Evolutionary conservation across 2,329 filamentous ascomycete species (phyloP).

Genomic region (Parastagonospora nodorum): DNA sequence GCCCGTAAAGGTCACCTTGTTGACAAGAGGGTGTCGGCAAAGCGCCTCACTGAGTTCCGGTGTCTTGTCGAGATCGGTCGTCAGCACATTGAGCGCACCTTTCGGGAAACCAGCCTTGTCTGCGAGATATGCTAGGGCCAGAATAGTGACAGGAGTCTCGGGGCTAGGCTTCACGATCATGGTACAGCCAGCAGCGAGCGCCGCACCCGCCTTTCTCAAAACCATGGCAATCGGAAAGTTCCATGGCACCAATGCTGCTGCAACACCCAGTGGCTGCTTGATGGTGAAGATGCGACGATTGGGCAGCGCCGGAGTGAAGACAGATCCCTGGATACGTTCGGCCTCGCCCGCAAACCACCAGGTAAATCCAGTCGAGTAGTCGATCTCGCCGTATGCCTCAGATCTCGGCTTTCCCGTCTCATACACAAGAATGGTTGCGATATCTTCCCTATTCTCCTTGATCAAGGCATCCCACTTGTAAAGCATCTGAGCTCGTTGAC

Average conservation of each 20-base stretch:
- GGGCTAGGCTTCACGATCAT: conserved; percentile 64
- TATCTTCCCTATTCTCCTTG: conserved; percentile 64
- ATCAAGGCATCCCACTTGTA: conserved; percentile 70
- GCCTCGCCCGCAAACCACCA: conserved; percentile 67
- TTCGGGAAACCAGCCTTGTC: conserved; percentile 55
- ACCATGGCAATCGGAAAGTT: conserved; percentile 74
- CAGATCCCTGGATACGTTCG: conserved; percentile 65
- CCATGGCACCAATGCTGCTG: conserved; percentile 73
- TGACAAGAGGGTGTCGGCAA: conserved; percentile 63
- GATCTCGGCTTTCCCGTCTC: conserved; percentile 61
- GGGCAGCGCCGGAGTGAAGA: conserved; percentile 64
- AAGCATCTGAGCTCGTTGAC: conserved; percentile 65
- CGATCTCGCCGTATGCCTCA: conserved; percentile 59
- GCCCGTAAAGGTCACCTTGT: conserved; percentile 66
- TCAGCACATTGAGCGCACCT: conserved; percentile 66
- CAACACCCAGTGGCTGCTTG: conserved; percentile 75
- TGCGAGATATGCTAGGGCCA: conserved; percentile 47
- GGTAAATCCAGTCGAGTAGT: conserved; percentile 59
- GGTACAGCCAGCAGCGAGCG: conserved; percentile 72
- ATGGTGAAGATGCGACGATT: conserved; percentile 71
- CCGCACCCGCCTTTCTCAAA: conserved; percentile 69
- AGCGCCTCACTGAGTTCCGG: conserved; percentile 59
- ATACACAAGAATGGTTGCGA: conserved; percentile 67
- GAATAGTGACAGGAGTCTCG: conserved; percentile 47
- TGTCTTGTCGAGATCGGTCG: conserved; percentile 62